Evolutionary conservation across 2,329 filamentous ascomycete species (phyloP).

Genomic region (Ophiosphaerella herpotricha): DNA sequence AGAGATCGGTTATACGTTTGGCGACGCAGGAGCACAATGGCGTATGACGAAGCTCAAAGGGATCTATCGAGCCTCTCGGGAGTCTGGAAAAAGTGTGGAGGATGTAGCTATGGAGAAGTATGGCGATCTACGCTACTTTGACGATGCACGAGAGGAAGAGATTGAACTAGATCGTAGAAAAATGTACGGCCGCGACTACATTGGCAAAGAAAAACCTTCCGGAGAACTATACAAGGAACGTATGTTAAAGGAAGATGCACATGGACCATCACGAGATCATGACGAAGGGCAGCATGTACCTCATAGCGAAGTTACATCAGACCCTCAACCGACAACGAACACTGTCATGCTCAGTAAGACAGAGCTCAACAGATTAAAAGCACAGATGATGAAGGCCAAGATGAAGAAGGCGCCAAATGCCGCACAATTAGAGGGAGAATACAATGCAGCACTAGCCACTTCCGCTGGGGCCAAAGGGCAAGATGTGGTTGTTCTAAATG

Average conservation of each 20-base stretch:
- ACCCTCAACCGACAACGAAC: constrained; percentile 55
- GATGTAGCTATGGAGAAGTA: constrained; percentile 83
- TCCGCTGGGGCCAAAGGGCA: constrained; percentile 63
- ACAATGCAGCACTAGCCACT: constrained; percentile 73
- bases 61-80: constrained; percentile 79
- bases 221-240: constrained; percentile 85
- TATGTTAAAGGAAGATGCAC: constrained; percentile 62
- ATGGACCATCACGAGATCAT: constrained; percentile 35
- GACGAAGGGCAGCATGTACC: constrained; percentile 39
- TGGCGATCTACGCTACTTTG: constrained; percentile 81
- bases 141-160: constrained; percentile 90
- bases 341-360: constrained; percentile 71
- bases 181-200: constrained; percentile 82
- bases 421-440: constrained; percentile 78
- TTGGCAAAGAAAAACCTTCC: constrained; percentile 82
- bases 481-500: constrained; percentile 77
- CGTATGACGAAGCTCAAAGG: constrained; percentile 92
- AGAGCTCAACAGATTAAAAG: constrained; percentile 83
- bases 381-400: constrained; percentile 95
- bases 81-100: constrained; percentile 73
- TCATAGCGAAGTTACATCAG: constrained; percentile 64
- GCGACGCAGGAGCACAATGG: constrained; percentile 89
- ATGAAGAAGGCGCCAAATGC: constrained; percentile 77
- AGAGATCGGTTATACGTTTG: constrained; percentile 81
- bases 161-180: constrained; percentile 83